These are phyloP conservation scores for Eimeria necatrix DNA, from an alignment of 169 alveolate species.

Conservation along the genomic window DNA sequence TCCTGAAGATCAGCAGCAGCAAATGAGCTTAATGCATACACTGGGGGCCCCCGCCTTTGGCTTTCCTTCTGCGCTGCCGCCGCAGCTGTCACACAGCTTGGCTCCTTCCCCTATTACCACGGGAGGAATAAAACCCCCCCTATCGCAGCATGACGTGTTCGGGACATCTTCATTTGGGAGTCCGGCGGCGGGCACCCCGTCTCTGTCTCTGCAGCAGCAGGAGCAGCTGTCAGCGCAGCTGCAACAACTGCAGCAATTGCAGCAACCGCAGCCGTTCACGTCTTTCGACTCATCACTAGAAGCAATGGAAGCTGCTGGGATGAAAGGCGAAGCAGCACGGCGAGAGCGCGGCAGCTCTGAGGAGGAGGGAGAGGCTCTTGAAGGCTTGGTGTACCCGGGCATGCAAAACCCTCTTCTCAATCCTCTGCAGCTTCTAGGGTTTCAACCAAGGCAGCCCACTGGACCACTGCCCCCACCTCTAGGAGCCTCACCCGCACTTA, in stretches of 20 bases:
- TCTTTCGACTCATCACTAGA: slow-evolving; percentile 15
- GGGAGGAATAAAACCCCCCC: not conserved
- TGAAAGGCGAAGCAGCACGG: not conserved
- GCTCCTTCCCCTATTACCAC: not conserved
- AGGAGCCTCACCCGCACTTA: not conserved
- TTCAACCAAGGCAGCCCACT: not conserved
- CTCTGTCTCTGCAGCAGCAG: not conserved
- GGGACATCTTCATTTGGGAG: not conserved
- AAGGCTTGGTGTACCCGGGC: slow-evolving; percentile 31
- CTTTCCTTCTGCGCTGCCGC: slow-evolving; percentile 33
- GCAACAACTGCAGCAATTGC: slow-evolving; percentile 29
- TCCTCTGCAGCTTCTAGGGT: not conserved
- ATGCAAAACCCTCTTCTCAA: not conserved
- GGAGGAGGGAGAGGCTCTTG: not conserved
- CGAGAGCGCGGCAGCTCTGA: not conserved
- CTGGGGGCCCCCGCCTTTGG: not conserved
- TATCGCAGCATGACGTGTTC: not conserved
- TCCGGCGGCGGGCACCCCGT: not conserved
- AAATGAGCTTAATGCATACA: not conserved
- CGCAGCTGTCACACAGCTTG: not conserved
- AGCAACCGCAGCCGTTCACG: not conserved
- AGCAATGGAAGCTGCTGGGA: slow-evolving; percentile 33
- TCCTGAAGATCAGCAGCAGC: not conserved
- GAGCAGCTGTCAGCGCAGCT: not conserved
- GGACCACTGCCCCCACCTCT: slow-evolving; percentile 44